phyloP scores from a whole-genome alignment of 371 early-diverging fungal species.

The Chytridiales sp. region DNA sequence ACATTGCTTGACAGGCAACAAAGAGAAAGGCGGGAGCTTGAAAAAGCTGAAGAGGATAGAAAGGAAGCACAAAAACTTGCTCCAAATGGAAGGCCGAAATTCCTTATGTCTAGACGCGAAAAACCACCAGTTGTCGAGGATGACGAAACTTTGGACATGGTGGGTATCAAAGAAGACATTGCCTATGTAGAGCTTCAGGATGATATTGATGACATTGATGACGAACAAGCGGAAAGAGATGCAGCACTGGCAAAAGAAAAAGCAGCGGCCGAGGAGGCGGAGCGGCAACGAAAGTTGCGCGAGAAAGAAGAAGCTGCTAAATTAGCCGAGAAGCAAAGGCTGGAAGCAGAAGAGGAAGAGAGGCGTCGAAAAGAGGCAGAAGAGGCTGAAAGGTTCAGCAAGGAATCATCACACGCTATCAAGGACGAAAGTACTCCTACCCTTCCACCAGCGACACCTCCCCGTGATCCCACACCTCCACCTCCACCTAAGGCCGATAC shows the following conservation, averaged over 20 bases:
- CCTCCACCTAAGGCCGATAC: too few relatives aligned
- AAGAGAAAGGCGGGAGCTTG: neutral
- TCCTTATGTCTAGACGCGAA: neutral
- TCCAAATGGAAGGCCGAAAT: slow-evolving; percentile 8
- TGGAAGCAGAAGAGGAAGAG: slow-evolving; percentile 6
- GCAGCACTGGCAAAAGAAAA: neutral
- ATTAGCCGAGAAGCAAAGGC: slow-evolving; percentile 3
- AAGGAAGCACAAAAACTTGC: too few relatives aligned
- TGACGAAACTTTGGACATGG: too few relatives aligned
- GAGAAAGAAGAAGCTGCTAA: slow-evolving; percentile 4
- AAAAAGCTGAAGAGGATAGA: neutral
- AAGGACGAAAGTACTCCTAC: too few relatives aligned
- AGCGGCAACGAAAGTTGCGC: neutral
- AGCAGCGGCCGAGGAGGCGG: neutral
- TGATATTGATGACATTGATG: slow-evolving; percentile 7
- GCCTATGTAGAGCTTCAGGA: neutral
- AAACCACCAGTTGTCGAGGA: slow-evolving; percentile 1
- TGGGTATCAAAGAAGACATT: slow-evolving; percentile 8
- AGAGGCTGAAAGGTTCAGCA: too few relatives aligned
- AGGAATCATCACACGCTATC: too few relatives aligned
- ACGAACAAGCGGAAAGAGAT: neutral
- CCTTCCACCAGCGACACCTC: too few relatives aligned
- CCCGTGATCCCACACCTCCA: too few relatives aligned
- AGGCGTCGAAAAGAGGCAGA: slow-evolving; percentile 3
- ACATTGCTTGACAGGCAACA: neutral